Base-by-base conservation (phyloP, 2,329 filamentous ascomycete genomes). In the Colletotrichum sp. region DNA sequence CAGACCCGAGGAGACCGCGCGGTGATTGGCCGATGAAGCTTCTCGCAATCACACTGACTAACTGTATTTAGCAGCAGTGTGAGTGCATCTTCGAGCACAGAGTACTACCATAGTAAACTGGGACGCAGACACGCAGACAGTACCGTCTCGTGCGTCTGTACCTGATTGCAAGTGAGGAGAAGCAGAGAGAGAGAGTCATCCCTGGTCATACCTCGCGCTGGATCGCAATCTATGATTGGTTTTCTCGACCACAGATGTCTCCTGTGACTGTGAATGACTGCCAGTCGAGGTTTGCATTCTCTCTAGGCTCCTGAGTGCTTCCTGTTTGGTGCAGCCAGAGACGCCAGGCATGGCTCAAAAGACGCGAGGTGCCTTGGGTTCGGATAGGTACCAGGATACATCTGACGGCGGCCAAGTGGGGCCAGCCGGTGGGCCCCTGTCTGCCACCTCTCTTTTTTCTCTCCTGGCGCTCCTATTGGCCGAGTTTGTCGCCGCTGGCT, bases 21-120 rank as follows among this genome's bases (percentile, higher is more conserved):
- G 55, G 55, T 48, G 39, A 75, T 75, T 75, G 69, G 73, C 43
- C 22, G n/a, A 48, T 8, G 27, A n/a, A 7, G 39, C 55, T 22
- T 30, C 55, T 18, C 32, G 55, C 52, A 55, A 73, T 75, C 73
- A 75, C 73, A 75, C 56, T 8, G 39, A 52, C 73, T 73, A 75
- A 43, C 69, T 70, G 34, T 5, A 65, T 60, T 30, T 4, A 34
- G 22, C 18, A 36, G 15, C 18, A 62, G 66, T 18, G 52, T 39
- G 65, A 52, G 55, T 22, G 18, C 66, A 60, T 30, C 66, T 39
- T 27, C 27, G 22, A 64, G 66, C 66, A 58, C n/a, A 67, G 27
- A 30, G 22, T n/a, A 16, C 39, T 66, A 36, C 43, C n/a, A 52
- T 22, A 8, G n/a, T 22, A 52, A 12, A 52, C 43, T 8, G 10